A percentile compares a stretch with the other conserved stretches of the same genome.
These are phyloP conservation scores for Chlamydomonas reinhardtii DNA, from an alignment of 163 green algal species.

Conservation along the genomic window DNA sequence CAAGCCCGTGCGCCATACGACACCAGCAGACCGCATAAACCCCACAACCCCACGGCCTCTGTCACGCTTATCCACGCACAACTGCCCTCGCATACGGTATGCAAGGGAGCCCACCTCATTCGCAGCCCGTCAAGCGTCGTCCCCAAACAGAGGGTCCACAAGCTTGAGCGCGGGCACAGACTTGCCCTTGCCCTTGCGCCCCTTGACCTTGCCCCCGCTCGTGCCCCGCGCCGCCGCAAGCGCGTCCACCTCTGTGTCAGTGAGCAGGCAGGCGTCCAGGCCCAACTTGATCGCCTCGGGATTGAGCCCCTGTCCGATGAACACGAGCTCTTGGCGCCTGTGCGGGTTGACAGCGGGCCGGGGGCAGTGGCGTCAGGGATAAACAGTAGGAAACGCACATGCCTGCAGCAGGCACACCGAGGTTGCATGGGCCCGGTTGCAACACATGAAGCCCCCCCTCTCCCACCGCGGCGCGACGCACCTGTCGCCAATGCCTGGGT, in stretches of 20 bases:
- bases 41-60: too few relatives aligned
- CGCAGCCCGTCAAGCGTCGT: not conserved
- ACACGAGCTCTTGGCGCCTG: slow-evolving; percentile 2
- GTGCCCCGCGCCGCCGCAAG: not conserved
- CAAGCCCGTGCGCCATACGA: too few relatives aligned
- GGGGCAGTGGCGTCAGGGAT: too few relatives aligned
- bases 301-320: not conserved
- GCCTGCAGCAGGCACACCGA: too few relatives aligned
- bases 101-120: too few relatives aligned
- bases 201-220: not conserved
- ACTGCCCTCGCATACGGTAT: too few relatives aligned
- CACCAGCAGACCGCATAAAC: too few relatives aligned
- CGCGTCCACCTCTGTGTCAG: not conserved
- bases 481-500: not conserved
- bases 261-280: not conserved
- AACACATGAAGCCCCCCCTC: too few relatives aligned
- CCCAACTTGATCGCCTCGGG: not conserved
- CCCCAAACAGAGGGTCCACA: not conserved
- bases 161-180: not conserved
- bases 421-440: too few relatives aligned
- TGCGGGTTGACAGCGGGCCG: not conserved
- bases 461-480: too few relatives aligned
- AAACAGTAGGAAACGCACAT: not conserved
- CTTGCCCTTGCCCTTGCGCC: not conserved
- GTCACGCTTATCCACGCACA: too few relatives aligned